phyloP scores from a whole-genome alignment of 1,139 yeast genomes.

The Blastobotrys ciferrii region DNA sequence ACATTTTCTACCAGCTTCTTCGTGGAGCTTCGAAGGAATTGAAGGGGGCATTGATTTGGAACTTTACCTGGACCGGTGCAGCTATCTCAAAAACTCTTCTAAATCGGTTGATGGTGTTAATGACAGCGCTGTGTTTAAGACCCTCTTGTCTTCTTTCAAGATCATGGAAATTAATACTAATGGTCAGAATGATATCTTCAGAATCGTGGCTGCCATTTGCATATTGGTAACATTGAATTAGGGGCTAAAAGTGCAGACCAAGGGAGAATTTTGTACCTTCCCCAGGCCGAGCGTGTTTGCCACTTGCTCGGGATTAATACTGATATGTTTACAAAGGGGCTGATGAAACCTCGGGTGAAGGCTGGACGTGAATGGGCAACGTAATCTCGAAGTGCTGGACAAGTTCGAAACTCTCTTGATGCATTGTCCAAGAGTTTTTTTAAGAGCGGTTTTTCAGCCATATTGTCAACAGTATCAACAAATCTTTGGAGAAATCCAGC shows the following conservation, averaged over 20 bases:
- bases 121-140: constrained; percentile 65
- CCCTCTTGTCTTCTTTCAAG: constrained; percentile 62
- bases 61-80: constrained; percentile 45
- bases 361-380: constrained; percentile 88
- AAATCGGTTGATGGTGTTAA: constrained; percentile 64
- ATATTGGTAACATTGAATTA: constrained; percentile 81
- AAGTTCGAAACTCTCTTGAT: constrained; percentile 78
- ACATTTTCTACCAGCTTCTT: constrained; percentile 83
- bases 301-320: constrained; percentile 64
- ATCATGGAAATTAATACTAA: constrained; percentile 65
- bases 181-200: constrained; percentile 61
- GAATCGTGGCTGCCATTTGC: constrained; percentile 75
- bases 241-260: constrained; percentile 68
- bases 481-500: constrained; percentile 51
- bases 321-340: constrained; percentile 53
- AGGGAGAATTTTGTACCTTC: constrained; percentile 59
- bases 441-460: constrained; percentile 82
- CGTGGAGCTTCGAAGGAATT: constrained; percentile 59
- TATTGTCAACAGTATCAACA: constrained; percentile 74
- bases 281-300: constrained; percentile 57
- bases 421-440: constrained; percentile 82
- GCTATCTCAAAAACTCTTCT: constrained; percentile 59
- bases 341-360: constrained; percentile 79
- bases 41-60: constrained; percentile 50
- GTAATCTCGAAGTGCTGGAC: constrained; percentile 75